phyloP scores from a whole-genome alignment of 2,329 filamentous ascomycete species.

The Phoma sp. region DNA sequence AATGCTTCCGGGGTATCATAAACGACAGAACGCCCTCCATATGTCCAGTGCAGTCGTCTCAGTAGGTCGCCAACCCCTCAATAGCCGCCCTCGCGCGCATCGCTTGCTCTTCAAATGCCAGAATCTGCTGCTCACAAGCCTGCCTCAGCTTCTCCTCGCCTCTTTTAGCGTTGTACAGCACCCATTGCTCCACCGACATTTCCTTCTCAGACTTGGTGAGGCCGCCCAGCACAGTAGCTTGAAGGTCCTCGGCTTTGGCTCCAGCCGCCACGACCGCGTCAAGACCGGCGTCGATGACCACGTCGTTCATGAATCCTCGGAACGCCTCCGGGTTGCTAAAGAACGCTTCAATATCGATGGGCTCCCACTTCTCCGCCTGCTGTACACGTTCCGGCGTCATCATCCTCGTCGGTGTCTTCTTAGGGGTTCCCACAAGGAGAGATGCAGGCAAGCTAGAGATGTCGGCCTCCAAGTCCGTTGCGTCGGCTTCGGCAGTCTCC shows the following conservation, averaged over 20 bases:
- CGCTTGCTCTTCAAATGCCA: slow-evolving; percentile 82
- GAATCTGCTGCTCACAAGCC: slow-evolving; percentile 85
- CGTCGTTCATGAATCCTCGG: slow-evolving; percentile 31
- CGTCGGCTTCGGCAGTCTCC: background rate
- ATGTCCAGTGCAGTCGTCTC: slow-evolving; percentile 8
- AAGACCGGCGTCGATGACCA: slow-evolving; percentile 39
- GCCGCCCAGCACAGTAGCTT: slow-evolving; percentile 62
- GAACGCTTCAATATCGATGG: slow-evolving; percentile 77
- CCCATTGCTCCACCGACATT: slow-evolving; percentile 96
- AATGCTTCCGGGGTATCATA: slow-evolving; percentile 31
- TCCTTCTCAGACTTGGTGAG: slow-evolving; percentile 78
- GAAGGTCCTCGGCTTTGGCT: slow-evolving; percentile 43
- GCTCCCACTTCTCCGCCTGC: slow-evolving; percentile 65
- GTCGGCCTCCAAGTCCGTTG: slow-evolving; percentile 14
- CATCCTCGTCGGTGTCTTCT: slow-evolving; percentile 27
- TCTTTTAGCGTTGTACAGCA: slow-evolving; percentile 77
- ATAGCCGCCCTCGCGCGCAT: slow-evolving; percentile 76
- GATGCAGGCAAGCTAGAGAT: slow-evolving; percentile 28
- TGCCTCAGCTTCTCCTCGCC: slow-evolving; percentile 79
- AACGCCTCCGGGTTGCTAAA: slow-evolving; percentile 53
- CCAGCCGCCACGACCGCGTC: slow-evolving; percentile 34
- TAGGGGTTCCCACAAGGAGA: slow-evolving; percentile 47
- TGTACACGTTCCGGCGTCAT: slow-evolving; percentile 21
- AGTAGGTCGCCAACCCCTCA: slow-evolving; percentile 57
- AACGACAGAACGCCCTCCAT: slow-evolving; percentile 22